These are phyloP conservation scores for Fusarium chuoi DNA, from an alignment of 2,329 filamentous ascomycete genomes.

Conservation along the genomic window DNA sequence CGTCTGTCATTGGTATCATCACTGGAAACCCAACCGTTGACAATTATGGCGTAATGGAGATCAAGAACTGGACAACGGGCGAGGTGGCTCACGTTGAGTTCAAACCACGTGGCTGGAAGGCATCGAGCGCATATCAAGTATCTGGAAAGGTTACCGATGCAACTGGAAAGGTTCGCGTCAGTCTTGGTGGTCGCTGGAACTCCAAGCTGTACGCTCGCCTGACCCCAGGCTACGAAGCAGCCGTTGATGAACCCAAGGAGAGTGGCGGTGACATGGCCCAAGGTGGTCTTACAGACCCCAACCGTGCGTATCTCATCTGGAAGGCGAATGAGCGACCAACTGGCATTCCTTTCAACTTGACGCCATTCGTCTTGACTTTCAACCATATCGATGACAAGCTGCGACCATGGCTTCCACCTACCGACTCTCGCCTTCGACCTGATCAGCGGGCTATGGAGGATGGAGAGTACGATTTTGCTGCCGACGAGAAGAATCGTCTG, in stretches of 20 bases:
- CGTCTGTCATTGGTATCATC: constrained; percentile 97
- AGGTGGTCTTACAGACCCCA: constrained; percentile 71
- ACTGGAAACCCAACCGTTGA: constrained; percentile 97
- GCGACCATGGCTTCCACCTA: constrained; percentile 81
- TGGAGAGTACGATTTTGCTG: constrained; percentile 94
- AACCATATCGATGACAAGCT: constrained; percentile 93
- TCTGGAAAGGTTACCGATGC: constrained; percentile 85
- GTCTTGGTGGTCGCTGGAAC: constrained; percentile 95
- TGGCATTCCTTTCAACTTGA: constrained; percentile 95
- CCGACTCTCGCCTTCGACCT: constrained; percentile 90
- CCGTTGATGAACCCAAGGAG: constrained; percentile 67
- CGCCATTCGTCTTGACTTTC: constrained; percentile 92
- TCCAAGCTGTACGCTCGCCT: constrained; percentile 94
- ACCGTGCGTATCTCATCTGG: constrained; percentile 90
- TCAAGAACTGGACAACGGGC: constrained; percentile 97
- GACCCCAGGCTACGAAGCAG: constrained; percentile 88
- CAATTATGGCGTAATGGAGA: constrained; percentile 96
- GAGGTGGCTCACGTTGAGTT: constrained; percentile 92
- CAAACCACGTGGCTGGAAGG: constrained; percentile 96
- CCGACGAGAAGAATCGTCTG: constrained; percentile 91
- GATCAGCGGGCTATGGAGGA: constrained; percentile 99
- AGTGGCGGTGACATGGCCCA: constrained; percentile 51
- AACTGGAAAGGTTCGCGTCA: constrained; percentile 84
- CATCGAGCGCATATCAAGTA: constrained; percentile 88
- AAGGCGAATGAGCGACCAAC: constrained; percentile 83